A percentile compares a stretch with the other conserved stretches of the same genome.
These are phyloP conservation scores for Beauveria medogensis DNA, from an alignment of 2,329 filamentous ascomycete species.

Conservation along the genomic window DNA sequence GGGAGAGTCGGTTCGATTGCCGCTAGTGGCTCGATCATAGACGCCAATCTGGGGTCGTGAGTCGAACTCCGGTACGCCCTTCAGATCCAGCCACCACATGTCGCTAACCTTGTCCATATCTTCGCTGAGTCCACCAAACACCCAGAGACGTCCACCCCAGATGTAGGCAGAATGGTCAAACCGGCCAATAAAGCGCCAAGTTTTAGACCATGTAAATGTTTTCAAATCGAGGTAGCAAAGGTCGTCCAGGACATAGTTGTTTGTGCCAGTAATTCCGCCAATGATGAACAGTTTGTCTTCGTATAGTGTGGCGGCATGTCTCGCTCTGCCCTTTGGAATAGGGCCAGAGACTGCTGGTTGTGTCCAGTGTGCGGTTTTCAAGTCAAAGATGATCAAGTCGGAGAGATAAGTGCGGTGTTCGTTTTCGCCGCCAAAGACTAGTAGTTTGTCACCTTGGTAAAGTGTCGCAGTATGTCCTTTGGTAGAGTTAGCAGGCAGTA, in stretches of 20 bases:
- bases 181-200: slow-evolving; percentile 89
- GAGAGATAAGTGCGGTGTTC: slow-evolving; percentile 93
- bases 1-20: slow-evolving; percentile 40
- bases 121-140: slow-evolving; percentile 88
- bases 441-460: slow-evolving; percentile 88
- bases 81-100: slow-evolving; percentile 94
- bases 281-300: slow-evolving; percentile 96
- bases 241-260: slow-evolving; percentile 88
- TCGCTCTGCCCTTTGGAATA: slow-evolving; percentile 79
- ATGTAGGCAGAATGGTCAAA: slow-evolving; percentile 96
- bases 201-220: slow-evolving; percentile 94
- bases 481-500: slow-evolving; percentile 10
- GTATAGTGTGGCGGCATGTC: slow-evolving; percentile 88
- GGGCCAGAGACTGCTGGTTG: slow-evolving; percentile 81
- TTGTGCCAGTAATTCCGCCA: slow-evolving; percentile 89
- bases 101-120: slow-evolving; percentile 97
- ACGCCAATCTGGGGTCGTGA: slow-evolving; percentile 51
- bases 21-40: slow-evolving; percentile 38
- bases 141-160: slow-evolving; percentile 87
- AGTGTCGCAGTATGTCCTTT: slow-evolving; percentile 91
- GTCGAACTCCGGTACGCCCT: slow-evolving; percentile 80
- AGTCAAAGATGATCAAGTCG: slow-evolving; percentile 91
- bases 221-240: slow-evolving; percentile 95
- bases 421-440: slow-evolving; percentile 97
- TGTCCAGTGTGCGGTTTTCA: slow-evolving; percentile 91